Evolutionary conservation across 2,329 filamentous ascomycete genomes (phyloP), one percentile per base, ranked within the genome.

Genomic region (Drechslerella coelobrocha): DNA sequence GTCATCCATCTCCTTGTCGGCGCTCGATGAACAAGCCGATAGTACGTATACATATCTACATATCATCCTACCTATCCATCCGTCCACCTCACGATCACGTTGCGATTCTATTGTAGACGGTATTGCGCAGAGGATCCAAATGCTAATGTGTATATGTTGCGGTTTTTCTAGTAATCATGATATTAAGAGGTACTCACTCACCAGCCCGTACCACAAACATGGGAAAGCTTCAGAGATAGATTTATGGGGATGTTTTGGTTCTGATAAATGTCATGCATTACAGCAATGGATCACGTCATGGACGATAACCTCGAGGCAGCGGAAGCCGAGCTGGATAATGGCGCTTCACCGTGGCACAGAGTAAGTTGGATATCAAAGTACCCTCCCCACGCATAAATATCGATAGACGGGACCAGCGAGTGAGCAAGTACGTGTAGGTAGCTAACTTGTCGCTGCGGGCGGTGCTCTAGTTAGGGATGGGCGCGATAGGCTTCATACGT

Each of bases 251-350:
- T n/a, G n/a, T n/a, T n/a, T n/a, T n/a, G n/a, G n/a, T n/a, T n/a
- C n/a, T n/a, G n/a, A n/a, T n/a, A n/a, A n/a, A n/a, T n/a, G n/a
- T n/a, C n/a, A n/a, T n/a, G n/a, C n/a, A n/a, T n/a, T n/a, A n/a
- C n/a, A 75, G 74, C 74, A 24, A 76, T 76, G 75, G 74, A 75
- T 7, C 81, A 90, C 63, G 90, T 96, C 75, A 89, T 96, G 83
- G 89, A 94, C 77, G 92, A 96, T 79, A 91, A 97, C 79, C 88
- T 97, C 69, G 89, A 91, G 34, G 87, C 86, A 39, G 94, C 94
- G 4, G 90, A 95, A 80, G 82, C 83, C 69, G 86, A 86, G 43
- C 83, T 96, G 34, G 84, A 84, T 54, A 84, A 88, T 74, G 88
- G 89, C 47, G 84, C 85, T 74, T 96, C 92, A 4, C 86, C 90